Conservation (phyloP, 2,329 filamentous ascomycete species). For the Fusarium longipes region DNA sequence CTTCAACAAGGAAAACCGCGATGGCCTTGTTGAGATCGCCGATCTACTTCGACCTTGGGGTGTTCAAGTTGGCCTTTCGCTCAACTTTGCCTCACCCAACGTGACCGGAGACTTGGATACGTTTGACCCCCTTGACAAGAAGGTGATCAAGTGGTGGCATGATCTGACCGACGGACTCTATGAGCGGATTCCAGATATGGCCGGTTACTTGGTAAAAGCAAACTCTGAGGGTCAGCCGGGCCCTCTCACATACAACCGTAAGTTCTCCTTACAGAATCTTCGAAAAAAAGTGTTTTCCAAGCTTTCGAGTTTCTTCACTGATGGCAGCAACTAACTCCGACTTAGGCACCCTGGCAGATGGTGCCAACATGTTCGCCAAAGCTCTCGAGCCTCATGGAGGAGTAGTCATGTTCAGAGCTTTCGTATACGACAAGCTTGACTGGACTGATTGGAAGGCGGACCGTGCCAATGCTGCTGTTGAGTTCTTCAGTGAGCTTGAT, state of each 20-base stretch:
- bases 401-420: conserved; percentile 76
- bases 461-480: conserved; percentile 75
- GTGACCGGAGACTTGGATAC: conserved; percentile 66
- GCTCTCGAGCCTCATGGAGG: conserved; percentile 68
- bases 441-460: conserved; percentile 67
- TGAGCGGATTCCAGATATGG: conserved; percentile 70
- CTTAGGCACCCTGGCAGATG: conserved; percentile 64
- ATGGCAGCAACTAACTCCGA: background rate
- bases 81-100: conserved; percentile 75
- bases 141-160: conserved; percentile 72
- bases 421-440: conserved; percentile 72
- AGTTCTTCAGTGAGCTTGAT: conserved; percentile 74
- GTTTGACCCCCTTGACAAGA: conserved; percentile 72
- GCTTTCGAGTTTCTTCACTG: background rate
- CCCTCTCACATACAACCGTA: conserved; percentile 72
- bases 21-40: conserved; percentile 71
- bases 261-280: background rate
- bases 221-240: conserved; percentile 79
- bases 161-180: conserved; percentile 71
- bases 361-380: conserved; percentile 65
- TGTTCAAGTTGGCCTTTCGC: conserved; percentile 71
- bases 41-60: conserved; percentile 75
- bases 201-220: conserved; percentile 77
- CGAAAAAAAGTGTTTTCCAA: background rate
- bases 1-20: conserved; percentile 65